Evolutionary conservation across 768 basidiomycete genomes (phyloP).

Genomic region (Kwoniella dejecticola): DNA sequence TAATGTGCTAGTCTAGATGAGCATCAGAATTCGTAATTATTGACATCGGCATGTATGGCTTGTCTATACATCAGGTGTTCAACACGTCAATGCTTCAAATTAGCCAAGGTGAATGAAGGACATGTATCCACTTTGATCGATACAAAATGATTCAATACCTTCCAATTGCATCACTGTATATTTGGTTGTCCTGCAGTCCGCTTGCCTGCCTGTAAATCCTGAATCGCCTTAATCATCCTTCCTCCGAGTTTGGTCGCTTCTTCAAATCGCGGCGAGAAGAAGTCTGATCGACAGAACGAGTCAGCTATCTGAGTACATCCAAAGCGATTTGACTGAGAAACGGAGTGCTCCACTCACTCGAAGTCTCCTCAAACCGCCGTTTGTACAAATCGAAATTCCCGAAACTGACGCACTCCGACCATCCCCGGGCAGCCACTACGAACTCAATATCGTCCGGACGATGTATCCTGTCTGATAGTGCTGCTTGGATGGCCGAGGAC

Average conservation of each 20-base stretch:
- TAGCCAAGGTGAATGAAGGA: no score
- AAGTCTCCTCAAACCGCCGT: slow-evolving; percentile 75
- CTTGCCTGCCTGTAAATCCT: slow-evolving; percentile 33
- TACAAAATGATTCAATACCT: no score
- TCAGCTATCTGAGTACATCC: not conserved
- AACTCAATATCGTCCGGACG: slow-evolving; percentile 91
- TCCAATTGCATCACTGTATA: slow-evolving; percentile 5
- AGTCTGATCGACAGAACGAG: slow-evolving; percentile 49
- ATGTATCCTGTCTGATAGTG: slow-evolving; percentile 73
- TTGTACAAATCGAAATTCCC: slow-evolving; percentile 87
- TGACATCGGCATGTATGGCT: no score
- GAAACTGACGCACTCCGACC: slow-evolving; percentile 94
- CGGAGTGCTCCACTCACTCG: slow-evolving; percentile 44
- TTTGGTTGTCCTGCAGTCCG: not conserved
- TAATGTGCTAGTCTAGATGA: no score
- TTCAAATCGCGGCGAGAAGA: slow-evolving; percentile 85
- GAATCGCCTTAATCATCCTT: slow-evolving; percentile 85
- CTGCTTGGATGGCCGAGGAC: slow-evolving; percentile 71
- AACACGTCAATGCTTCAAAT: no score
- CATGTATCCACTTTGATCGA: no score
- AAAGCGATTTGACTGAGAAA: not conserved
- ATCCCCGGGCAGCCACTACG: slow-evolving; percentile 86
- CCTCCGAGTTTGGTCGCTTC: slow-evolving; percentile 78
- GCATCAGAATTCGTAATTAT: no score
- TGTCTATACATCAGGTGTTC: no score